A percentile compares a stretch with the other conserved stretches of the same genome.
Conservation (phyloP, 495 filamentous ascomycete species). For the Glarea lozoyensis region DNA sequence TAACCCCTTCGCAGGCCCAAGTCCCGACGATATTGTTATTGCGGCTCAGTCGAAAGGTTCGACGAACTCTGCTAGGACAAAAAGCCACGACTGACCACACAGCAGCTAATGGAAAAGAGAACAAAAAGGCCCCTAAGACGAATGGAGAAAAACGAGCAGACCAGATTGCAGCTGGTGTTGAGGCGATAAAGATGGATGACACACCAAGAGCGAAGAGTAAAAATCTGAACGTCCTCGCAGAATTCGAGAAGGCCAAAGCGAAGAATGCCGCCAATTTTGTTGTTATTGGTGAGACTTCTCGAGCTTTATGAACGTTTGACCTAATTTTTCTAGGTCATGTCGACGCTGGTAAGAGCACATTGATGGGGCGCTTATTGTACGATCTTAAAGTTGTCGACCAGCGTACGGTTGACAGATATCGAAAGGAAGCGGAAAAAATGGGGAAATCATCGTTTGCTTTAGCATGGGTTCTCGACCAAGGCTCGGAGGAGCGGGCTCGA, state of each 20-base stretch:
- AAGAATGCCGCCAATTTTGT: slow-evolving; percentile 91
- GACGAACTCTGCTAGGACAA: slow-evolving; percentile 29
- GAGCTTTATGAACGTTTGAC: neutral
- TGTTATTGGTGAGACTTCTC: slow-evolving; percentile 65
- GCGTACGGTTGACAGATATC: slow-evolving; percentile 77
- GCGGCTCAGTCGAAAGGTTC: slow-evolving; percentile 91
- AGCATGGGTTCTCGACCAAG: slow-evolving; percentile 92
- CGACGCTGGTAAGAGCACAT: slow-evolving; percentile 92
- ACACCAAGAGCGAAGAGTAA: slow-evolving; percentile 70
- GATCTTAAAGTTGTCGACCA: slow-evolving; percentile 84
- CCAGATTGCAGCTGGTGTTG: slow-evolving; percentile 39
- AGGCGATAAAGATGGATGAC: slow-evolving; percentile 56
- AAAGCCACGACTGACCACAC: slow-evolving; percentile 19
- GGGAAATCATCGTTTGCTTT: slow-evolving; percentile 93
- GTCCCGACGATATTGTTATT: slow-evolving; percentile 85
- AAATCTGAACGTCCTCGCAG: slow-evolving; percentile 75
- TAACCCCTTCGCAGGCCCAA: slow-evolving; percentile 76
- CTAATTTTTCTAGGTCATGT: slow-evolving; percentile 62
- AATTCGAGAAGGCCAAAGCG: slow-evolving; percentile 62
- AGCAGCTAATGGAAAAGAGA: slow-evolving; percentile 32
- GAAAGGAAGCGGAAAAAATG: slow-evolving; percentile 79
- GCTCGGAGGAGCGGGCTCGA: slow-evolving; percentile 72
- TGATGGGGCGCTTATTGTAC: slow-evolving; percentile 91
- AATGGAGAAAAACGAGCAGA: slow-evolving; percentile 21
- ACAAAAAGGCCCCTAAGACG: slow-evolving; percentile 21